Conservation (phyloP, 139 green algal genomes). For the Yamagishiella unicocca region DNA sequence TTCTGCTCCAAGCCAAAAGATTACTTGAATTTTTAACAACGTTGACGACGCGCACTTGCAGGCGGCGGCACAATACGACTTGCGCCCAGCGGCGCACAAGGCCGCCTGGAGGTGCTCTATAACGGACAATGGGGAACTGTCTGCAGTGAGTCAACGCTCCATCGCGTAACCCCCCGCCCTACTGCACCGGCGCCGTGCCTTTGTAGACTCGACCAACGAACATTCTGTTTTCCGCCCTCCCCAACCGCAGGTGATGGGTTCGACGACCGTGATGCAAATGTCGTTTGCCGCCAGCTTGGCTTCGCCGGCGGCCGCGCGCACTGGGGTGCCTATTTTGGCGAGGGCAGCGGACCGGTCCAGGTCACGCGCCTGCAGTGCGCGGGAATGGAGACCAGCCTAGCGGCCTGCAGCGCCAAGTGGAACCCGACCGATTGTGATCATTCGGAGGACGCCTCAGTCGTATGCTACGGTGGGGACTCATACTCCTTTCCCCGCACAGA, state of each 20-base stretch:
- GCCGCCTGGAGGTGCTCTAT: background rate
- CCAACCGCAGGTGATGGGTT: constrained; percentile 5
- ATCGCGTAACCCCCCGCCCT: too few species aligned
- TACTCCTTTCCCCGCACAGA: too few species aligned
- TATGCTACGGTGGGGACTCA: constrained; percentile 6
- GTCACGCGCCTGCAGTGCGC: background rate
- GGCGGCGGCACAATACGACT: background rate
- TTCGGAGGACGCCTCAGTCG: background rate
- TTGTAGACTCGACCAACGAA: too few species aligned
- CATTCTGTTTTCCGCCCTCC: too few species aligned
- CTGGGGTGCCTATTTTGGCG: constrained; percentile 37
- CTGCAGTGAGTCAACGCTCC: constrained; percentile 27
- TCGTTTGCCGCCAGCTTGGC: constrained; percentile 5
- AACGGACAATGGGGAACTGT: constrained; percentile 16
- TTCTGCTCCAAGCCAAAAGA: too few species aligned
- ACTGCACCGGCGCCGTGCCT: too few species aligned
- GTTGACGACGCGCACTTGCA: background rate
- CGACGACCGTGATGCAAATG: constrained; percentile 20
- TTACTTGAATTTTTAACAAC: too few species aligned
- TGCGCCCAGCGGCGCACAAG: background rate
- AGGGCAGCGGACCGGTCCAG: background rate
- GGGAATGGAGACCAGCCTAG: background rate
- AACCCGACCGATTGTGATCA: background rate
- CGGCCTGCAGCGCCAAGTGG: background rate
- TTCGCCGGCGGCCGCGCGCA: constrained; percentile 30